Conservation (phyloP, 805 yeast species). For the Candida hispaniensis region DNA sequence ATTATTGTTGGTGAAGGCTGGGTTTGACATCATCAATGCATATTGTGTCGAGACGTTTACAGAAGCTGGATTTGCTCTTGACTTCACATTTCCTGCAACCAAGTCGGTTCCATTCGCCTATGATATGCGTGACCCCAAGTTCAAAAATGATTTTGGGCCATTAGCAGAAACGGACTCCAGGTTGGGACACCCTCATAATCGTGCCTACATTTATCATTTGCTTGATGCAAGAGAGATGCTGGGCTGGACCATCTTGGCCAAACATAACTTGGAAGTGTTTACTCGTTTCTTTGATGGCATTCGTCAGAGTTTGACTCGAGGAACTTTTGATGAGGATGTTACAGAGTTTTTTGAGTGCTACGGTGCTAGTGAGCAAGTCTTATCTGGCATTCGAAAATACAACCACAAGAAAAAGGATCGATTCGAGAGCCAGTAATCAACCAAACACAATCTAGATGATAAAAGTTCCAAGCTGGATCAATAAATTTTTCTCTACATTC, state of each 20-base stretch:
- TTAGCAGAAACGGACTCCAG: conserved; percentile 22
- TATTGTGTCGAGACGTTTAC: conserved; percentile 27
- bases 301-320: conserved; percentile 25
- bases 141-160: conserved; percentile 25
- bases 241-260: conserved; percentile 34
- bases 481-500: conserved; percentile 2
- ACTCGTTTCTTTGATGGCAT: conserved; percentile 27
- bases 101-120: conserved; percentile 18
- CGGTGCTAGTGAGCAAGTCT: conserved; percentile 18
- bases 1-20: conserved; percentile 25
- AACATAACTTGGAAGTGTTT: conserved; percentile 30
- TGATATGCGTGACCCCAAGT: conserved; percentile 28
- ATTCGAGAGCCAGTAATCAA: no score
- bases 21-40: conserved; percentile 30
- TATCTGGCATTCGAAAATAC: no score
- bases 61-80: conserved; percentile 33
- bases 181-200: conserved; percentile 24
- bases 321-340: conserved; percentile 24
- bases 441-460: no score
- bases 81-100: conserved; percentile 23
- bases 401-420: no score
- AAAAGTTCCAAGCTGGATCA: background rate
- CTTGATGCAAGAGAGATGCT: conserved; percentile 35
- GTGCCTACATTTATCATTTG: conserved; percentile 36
- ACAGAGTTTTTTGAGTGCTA: conserved; percentile 20